phyloP scores from a whole-genome alignment of 2,329 filamentous ascomycete genomes.

The Fusarium sp. region DNA sequence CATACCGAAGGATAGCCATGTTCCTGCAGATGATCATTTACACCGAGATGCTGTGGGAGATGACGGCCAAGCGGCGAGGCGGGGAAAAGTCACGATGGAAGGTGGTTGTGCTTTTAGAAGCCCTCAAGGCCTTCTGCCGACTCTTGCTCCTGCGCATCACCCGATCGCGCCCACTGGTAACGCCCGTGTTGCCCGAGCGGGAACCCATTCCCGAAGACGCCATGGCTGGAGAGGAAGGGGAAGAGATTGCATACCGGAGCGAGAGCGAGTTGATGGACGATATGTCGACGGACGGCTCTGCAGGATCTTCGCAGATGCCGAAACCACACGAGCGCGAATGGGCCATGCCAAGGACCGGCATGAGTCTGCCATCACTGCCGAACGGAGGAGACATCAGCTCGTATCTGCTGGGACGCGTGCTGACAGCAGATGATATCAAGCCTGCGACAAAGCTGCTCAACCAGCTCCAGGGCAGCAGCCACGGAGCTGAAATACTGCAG shows the following conservation, averaged over 20 bases:
- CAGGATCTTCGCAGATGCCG: conserved; percentile 32
- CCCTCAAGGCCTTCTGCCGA: conserved; percentile 84
- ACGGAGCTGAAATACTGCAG: conserved; percentile 88
- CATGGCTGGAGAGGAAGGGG: conserved; percentile 59
- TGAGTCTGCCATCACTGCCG: conserved; percentile 84
- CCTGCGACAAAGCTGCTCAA: conserved; percentile 88
- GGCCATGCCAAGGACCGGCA: conserved; percentile 93
- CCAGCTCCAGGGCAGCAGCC: conserved; percentile 74
- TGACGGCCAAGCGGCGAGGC: conserved; percentile 88
- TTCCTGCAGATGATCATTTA: conserved; percentile 91
- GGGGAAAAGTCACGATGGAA: conserved; percentile 85
- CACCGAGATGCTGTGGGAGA: conserved; percentile 96
- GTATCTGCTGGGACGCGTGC: conserved; percentile 87
- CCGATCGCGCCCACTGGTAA: conserved; percentile 81
- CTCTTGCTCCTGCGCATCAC: conserved; percentile 84
- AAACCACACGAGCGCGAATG: conserved; percentile 68
- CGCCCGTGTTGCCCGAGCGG: conserved; percentile 84
- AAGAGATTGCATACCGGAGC: conserved; percentile 51
- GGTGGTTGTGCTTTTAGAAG: conserved; percentile 84
- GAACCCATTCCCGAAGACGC: conserved; percentile 75
- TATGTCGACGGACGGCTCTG: conserved; percentile 47
- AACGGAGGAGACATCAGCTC: conserved; percentile 82
- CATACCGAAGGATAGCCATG: conserved; percentile 84
- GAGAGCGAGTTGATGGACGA: conserved; percentile 57
- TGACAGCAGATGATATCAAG: conserved; percentile 97